Percentiles rank a stretch among this genome's conserved stretches.
These are phyloP conservation scores for Leishmania aethiopica DNA, from an alignment of 208 protist genomes.

Conservation along the genomic window DNA sequence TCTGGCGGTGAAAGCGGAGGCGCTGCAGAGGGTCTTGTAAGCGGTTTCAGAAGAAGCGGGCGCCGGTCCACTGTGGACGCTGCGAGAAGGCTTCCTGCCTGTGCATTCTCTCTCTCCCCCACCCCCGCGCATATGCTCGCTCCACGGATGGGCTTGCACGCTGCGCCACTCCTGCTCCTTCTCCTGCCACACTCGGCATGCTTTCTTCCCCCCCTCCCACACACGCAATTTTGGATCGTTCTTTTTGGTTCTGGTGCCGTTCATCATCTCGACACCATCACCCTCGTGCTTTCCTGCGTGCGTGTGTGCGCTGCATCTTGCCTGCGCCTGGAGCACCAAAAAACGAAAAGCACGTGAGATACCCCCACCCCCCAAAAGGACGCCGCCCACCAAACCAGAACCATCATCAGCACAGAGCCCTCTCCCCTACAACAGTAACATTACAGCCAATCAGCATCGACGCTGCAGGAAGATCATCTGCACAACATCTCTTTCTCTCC, in stretches of 20 bases:
- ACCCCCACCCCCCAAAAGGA: too few relatives aligned
- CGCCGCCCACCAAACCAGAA: not conserved
- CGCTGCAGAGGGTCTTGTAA: not conserved
- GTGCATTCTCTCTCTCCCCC: not conserved
- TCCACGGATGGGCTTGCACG: too few relatives aligned
- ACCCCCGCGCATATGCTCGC: not conserved
- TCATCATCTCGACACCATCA: not conserved
- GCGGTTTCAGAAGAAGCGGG: not conserved
- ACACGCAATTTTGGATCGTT: not conserved
- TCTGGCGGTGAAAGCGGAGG: not conserved
- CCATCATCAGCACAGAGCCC: not conserved
- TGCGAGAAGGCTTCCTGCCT: not conserved
- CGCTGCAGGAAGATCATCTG: not conserved
- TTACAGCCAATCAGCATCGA: not conserved
- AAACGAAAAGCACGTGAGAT: not conserved
- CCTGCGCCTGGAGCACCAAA: not conserved
- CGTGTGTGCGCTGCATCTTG: not conserved
- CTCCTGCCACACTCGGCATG: not conserved
- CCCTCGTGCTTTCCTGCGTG: not conserved
- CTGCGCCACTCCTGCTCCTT: not conserved
- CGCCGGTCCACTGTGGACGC: not conserved
- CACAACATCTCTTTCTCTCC: not conserved
- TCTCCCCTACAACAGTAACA: not conserved
- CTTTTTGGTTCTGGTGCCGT: not conserved
- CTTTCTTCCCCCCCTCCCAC: not conserved